Evolutionary conservation across 2,329 filamentous ascomycete species (phyloP).

Genomic region (Colletotrichum sp.): DNA sequence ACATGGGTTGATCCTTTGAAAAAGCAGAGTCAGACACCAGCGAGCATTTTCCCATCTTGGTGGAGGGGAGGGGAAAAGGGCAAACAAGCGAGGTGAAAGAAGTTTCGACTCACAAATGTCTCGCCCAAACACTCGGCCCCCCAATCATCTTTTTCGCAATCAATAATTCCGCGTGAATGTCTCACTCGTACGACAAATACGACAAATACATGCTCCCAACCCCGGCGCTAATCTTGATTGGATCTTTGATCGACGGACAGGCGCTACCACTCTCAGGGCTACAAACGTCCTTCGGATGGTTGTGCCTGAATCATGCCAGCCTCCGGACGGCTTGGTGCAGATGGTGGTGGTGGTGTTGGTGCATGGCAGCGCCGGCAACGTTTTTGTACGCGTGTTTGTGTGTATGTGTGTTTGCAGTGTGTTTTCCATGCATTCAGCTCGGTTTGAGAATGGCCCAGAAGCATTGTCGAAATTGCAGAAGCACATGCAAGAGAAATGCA

Average conservation of each 20-base stretch:
- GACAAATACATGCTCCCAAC: not conserved
- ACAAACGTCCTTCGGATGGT: not conserved
- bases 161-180: constrained; percentile 6
- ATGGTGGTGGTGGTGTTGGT: not conserved
- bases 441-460: not conserved
- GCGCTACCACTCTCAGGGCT: not conserved
- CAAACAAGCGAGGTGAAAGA: not conserved
- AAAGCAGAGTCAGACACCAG: not conserved
- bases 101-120: not conserved
- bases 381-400: not conserved
- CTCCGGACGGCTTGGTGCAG: not conserved
- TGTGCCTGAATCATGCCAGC: not conserved
- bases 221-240: not conserved
- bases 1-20: not conserved
- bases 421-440: not conserved
- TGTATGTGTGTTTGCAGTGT: not conserved
- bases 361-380: not conserved
- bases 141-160: not conserved
- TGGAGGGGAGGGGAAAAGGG: not conserved
- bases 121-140: not conserved
- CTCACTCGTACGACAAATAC: not conserved
- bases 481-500: not conserved
- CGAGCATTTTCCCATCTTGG: not conserved
- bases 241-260: not conserved
- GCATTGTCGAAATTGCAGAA: not conserved